Conservation (phyloP, 108 stramenopile species). For the Stephanodiscus triporus region DNA sequence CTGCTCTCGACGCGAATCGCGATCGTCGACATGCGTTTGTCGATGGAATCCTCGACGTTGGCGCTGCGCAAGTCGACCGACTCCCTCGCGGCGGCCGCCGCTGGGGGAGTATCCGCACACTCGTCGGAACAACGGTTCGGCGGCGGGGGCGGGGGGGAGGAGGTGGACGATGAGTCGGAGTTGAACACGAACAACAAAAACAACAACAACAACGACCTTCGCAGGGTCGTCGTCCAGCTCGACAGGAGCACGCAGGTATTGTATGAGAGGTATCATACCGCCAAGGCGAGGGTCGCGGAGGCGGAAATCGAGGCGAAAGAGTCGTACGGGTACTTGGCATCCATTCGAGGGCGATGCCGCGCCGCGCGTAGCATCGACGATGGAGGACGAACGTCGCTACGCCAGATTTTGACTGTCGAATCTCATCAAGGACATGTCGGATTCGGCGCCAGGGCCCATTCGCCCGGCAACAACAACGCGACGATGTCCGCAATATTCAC, state of each 20-base stretch:
- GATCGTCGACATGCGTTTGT: constrained; percentile 3
- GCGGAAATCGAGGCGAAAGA: constrained; percentile 22
- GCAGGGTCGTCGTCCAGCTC: constrained; percentile 56
- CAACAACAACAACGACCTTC: no score
- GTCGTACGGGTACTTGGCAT: constrained; percentile 2
- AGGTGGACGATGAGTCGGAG: constrained; percentile 12
- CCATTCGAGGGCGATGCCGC: constrained; percentile 12
- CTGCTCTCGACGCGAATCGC: constrained; percentile 7
- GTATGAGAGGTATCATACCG: constrained; percentile 5
- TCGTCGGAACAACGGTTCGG: not conserved
- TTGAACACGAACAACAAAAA: no score
- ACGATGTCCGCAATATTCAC: constrained; percentile 25
- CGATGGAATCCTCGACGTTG: constrained; percentile 6
- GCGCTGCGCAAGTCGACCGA: constrained; percentile 4
- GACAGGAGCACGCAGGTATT: constrained; percentile 33
- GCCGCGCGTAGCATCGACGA: constrained; percentile 24
- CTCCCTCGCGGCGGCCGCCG: constrained; percentile 1
- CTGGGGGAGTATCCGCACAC: not conserved
- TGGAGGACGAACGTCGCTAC: constrained; percentile 21
- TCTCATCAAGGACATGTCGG: constrained; percentile 6
- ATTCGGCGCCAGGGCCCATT: constrained; percentile 10
- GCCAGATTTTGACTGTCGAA: constrained; percentile 23
- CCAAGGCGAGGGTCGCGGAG: constrained; percentile 11
- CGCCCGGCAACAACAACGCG: constrained; percentile 18
- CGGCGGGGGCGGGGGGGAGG: no score